Conservation (phyloP, 163 green algal species). For the Scenedesmus sp. region DNA sequence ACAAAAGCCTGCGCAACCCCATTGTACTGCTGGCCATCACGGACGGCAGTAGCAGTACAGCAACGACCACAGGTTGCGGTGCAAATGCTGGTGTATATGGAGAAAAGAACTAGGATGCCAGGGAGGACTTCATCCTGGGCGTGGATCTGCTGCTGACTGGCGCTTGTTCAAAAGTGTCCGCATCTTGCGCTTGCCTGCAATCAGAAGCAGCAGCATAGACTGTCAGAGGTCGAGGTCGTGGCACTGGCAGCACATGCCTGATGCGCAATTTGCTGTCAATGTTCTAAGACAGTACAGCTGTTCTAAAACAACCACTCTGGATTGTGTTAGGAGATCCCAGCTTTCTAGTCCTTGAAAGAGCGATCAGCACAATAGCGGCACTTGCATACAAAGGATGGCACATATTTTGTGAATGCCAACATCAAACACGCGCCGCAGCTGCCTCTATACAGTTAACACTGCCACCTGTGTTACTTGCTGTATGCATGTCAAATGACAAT, state of each 20-base stretch:
- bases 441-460: no score
- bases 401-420: no score
- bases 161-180: neutral
- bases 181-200: constrained; percentile 2
- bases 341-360: no score
- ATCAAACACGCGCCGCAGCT: no score
- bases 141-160: neutral
- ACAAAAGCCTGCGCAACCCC: neutral
- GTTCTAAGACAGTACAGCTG: no score
- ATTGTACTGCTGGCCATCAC: neutral
- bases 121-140: neutral
- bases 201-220: neutral
- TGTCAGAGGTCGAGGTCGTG: neutral
- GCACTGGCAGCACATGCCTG: neutral
- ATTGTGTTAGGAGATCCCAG: no score
- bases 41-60: neutral
- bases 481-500: neutral
- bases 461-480: no score
- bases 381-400: no score
- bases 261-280: no score
- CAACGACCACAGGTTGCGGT: neutral
- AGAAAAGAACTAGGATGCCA: neutral
- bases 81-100: neutral
- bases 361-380: no score
- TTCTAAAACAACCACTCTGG: no score